Base-by-base conservation (phyloP, 1,139 yeast genomes). In the Diutina siamensis region DNA sequence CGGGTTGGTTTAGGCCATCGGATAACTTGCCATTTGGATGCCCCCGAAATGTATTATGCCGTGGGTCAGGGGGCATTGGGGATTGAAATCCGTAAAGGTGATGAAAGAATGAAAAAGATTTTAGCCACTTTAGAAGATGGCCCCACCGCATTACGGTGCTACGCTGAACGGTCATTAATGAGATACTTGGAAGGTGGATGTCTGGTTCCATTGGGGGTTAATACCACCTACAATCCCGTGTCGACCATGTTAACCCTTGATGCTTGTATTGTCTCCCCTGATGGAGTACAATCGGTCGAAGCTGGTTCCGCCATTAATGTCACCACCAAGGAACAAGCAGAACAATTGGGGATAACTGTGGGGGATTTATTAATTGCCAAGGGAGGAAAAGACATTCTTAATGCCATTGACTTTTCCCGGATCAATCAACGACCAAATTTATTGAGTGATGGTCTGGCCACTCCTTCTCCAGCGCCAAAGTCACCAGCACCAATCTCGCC, bases 21-120 rank as follows among this genome's bases (percentile, higher is more conserved):
- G 61, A 88, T 92, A 57, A 76, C 87, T 15, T 70, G 79, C 38
- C 72, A 62, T 53, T 71, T 92, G 51, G 79, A 82, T 51, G 74
- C 80, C n/a, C 85, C 87, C 35, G 87, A 83, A 49, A 86, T 92
- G 95, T 85, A 81, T 60, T 86, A 92, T 59, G 96, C 98, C 0
- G 97, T 92, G 38, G 98, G 98, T 17, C 98, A 92, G 67, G 98
- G 98, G 51, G 97, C 97, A 0, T 67, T 92, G 46, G 98, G 97
- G 19, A 70, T 92, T 35, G 98, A 92, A 64, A 85, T 89, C 53
- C 76, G 94, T 56, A 74, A 74, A 48, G 76, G 73, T 47, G 96
- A 94, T 60, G 60, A 63, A 8, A 63, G 67, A 46, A 74, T 83
- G 59, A 68, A 69, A 54, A 63, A 73, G 46, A 69, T 89, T 31